phyloP scores from a whole-genome alignment of 2,329 filamentous ascomycete species.

The Shiraia sp. region DNA sequence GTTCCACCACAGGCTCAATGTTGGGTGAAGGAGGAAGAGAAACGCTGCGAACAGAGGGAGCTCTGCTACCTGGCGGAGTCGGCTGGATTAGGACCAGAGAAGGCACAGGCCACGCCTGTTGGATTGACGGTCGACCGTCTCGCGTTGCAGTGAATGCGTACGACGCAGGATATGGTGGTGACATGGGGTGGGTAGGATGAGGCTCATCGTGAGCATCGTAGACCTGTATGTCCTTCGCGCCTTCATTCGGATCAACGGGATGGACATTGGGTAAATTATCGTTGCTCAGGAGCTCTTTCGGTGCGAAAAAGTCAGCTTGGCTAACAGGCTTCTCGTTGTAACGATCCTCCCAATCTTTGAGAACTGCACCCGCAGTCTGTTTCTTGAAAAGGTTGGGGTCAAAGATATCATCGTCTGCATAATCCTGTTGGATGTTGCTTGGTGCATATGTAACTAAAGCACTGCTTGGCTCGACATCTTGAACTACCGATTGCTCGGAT shows the following conservation, averaged over 20 bases:
- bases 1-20: slow-evolving; percentile 31
- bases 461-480: slow-evolving; percentile 27
- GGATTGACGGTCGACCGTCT: slow-evolving; percentile 40
- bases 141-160: slow-evolving; percentile 47
- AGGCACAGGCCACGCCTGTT: slow-evolving; percentile 53
- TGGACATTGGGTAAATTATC: slow-evolving; percentile 40
- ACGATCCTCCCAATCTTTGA: slow-evolving; percentile 49
- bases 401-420: slow-evolving; percentile 51
- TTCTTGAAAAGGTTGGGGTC: slow-evolving; percentile 52
- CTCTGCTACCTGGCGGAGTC: slow-evolving; percentile 59
- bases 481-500: slow-evolving; percentile 10
- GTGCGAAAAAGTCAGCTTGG: slow-evolving; percentile 54
- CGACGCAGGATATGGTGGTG: slow-evolving; percentile 42
- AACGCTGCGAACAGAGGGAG: slow-evolving; percentile 42
- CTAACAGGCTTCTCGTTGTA: slow-evolving; percentile 46
- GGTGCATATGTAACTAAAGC: slow-evolving; percentile 43
- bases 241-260: slow-evolving; percentile 48
- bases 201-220: slow-evolving; percentile 48
- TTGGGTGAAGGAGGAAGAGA: slow-evolving; percentile 42
- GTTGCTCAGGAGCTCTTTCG: slow-evolving; percentile 48
- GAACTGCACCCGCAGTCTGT: slow-evolving; percentile 46
- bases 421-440: slow-evolving; percentile 37
- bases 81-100: slow-evolving; percentile 61
- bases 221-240: slow-evolving; percentile 49
- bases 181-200: slow-evolving; percentile 25